A percentile compares a stretch with the other conserved stretches of the same genome.
Conservation (phyloP, 2,329 filamentous ascomycete species). For the Neonectria punicea region DNA sequence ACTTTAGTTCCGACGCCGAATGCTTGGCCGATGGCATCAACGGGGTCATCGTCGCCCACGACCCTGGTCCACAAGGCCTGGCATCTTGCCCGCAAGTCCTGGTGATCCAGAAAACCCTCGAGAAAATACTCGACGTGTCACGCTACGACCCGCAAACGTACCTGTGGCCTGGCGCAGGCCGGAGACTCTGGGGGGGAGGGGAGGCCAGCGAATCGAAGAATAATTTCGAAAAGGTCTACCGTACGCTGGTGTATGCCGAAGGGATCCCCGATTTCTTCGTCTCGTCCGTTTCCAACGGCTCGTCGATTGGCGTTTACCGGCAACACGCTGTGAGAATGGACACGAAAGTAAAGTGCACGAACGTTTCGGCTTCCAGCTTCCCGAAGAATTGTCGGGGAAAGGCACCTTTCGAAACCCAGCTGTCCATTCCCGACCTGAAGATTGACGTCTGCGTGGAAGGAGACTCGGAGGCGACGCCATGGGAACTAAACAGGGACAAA, state of each 20-base stretch:
- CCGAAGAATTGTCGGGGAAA: constrained; percentile 2
- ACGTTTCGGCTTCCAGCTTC: neutral
- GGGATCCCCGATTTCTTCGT: constrained; percentile 8
- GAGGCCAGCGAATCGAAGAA: too few species aligned
- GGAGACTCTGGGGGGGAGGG: too few species aligned
- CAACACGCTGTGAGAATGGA: constrained; percentile 26
- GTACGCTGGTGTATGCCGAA: too few species aligned
- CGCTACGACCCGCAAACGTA: constrained; percentile 9
- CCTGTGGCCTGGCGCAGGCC: constrained; percentile 7
- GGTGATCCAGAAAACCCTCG: constrained; percentile 7
- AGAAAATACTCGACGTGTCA: neutral
- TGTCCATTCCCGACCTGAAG: neutral
- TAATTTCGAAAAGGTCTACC: too few species aligned
- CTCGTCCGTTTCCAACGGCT: constrained; percentile 14
- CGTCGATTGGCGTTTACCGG: constrained; percentile 15
- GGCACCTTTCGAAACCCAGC: neutral
- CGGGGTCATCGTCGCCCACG: constrained; percentile 4
- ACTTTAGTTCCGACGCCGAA: neutral
- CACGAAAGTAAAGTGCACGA: constrained; percentile 1
- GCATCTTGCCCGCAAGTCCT: neutral
- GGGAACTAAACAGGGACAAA: constrained; percentile 20
- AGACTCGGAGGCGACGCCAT: constrained; percentile 5
- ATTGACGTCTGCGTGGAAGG: constrained; percentile 23
- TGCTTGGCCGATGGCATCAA: neutral
- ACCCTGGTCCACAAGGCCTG: constrained; percentile 9